A percentile compares a stretch with the other conserved stretches of the same genome.
These are phyloP conservation scores for Apophysomyces variabilis DNA, from an alignment of 371 early-diverging fungal species.

Conservation along the genomic window DNA sequence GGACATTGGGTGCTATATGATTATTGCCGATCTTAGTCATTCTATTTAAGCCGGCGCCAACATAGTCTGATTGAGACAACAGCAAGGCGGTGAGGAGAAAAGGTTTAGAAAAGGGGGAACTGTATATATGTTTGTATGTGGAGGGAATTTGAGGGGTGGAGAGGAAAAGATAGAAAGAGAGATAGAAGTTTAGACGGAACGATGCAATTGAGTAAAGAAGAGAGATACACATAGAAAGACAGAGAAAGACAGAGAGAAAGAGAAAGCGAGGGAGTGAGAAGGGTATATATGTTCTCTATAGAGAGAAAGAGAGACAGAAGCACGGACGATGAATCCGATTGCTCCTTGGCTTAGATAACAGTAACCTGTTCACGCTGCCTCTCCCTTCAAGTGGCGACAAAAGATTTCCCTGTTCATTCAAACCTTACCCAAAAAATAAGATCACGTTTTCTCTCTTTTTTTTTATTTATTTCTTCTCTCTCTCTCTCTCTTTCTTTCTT, in stretches of 20 bases:
- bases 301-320: neutral
- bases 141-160: neutral
- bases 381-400: slow-evolving; percentile 11
- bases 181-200: neutral
- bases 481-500: slow-evolving; percentile 10
- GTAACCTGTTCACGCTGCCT: slow-evolving; percentile 13
- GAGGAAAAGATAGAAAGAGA: neutral
- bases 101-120: too few species aligned
- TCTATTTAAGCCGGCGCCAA: too few species aligned
- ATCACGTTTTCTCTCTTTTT: slow-evolving; percentile 16
- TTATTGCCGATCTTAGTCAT: too few species aligned
- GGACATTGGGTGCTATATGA: too few species aligned
- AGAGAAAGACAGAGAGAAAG: neutral
- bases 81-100: too few species aligned
- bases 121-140: too few species aligned
- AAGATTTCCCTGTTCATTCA: slow-evolving; percentile 4
- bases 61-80: too few species aligned
- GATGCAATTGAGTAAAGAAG: neutral
- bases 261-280: slow-evolving; percentile 6
- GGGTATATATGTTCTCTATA: neutral
- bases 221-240: neutral
- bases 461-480: slow-evolving; percentile 10
- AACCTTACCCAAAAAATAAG: slow-evolving; percentile 21
- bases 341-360: slow-evolving; percentile 6
- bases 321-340: slow-evolving; percentile 14